A percentile compares a stretch with the other conserved stretches of the same genome.
Conservation (phyloP, 371 early-diverging fungal species). For the Zychaea mexicana region DNA sequence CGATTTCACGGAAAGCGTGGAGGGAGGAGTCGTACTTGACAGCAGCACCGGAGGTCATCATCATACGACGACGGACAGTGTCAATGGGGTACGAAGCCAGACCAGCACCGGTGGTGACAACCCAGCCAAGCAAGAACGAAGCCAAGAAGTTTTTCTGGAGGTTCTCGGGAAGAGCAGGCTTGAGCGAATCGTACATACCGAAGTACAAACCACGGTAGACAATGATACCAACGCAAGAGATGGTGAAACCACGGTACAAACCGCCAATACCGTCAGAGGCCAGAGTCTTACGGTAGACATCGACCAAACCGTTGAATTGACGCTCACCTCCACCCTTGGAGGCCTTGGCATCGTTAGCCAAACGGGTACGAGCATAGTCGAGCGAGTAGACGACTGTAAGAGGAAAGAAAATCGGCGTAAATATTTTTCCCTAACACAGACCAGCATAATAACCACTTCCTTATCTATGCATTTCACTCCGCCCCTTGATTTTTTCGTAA, state of each 20-base stretch:
- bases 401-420: not conserved
- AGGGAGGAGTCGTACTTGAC: slow-evolving; percentile 75
- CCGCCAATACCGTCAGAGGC: slow-evolving; percentile 72
- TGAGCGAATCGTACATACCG: slow-evolving; percentile 81
- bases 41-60: slow-evolving; percentile 81
- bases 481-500: not conserved
- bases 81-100: slow-evolving; percentile 85
- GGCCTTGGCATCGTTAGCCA: slow-evolving; percentile 78
- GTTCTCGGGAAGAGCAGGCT: slow-evolving; percentile 62
- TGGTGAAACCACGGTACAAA: slow-evolving; percentile 82
- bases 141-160: slow-evolving; percentile 62
- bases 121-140: slow-evolving; percentile 72
- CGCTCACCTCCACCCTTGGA: slow-evolving; percentile 68
- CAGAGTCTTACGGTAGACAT: slow-evolving; percentile 75
- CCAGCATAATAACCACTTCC: no score
- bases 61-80: slow-evolving; percentile 89
- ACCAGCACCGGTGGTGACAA: slow-evolving; percentile 74
- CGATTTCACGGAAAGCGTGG: slow-evolving; percentile 70
- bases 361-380: slow-evolving; percentile 88
- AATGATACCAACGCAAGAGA: slow-evolving; percentile 78
- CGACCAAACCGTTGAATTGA: slow-evolving; percentile 78
- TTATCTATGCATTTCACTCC: not conserved
- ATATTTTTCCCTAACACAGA: no score
- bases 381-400: slow-evolving; percentile 67
- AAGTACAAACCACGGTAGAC: slow-evolving; percentile 85